phyloP scores from a whole-genome alignment of 345 rosid genomes.

The Cardamine resedifolia region DNA sequence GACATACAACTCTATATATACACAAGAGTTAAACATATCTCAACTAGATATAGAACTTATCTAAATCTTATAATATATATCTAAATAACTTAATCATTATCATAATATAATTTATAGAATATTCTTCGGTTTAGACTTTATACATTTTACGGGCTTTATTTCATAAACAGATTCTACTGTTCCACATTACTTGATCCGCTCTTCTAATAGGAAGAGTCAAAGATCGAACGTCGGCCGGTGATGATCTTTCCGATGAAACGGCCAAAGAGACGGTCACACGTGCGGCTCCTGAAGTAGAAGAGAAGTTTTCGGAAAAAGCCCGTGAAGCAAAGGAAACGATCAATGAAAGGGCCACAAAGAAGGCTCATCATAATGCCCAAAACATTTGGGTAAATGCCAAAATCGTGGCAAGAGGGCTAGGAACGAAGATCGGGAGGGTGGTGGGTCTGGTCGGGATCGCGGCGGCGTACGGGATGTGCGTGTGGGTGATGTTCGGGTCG shows the following conservation, averaged over 20 bases:
- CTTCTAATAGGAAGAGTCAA: no score
- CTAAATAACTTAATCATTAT: no score
- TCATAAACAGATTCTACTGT: no score
- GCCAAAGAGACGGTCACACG: background rate
- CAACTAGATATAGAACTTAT: no score
- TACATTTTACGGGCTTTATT: no score
- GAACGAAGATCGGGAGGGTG: slow-evolving; percentile 37
- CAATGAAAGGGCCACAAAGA: slow-evolving; percentile 10
- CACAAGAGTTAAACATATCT: no score
- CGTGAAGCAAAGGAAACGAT: background rate
- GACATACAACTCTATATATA: no score
- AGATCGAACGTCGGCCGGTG: slow-evolving; percentile 20
- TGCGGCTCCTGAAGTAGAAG: slow-evolving; percentile 11
- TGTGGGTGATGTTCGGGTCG: slow-evolving; percentile 76
- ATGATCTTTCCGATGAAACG: background rate
- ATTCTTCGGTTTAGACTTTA: no score
- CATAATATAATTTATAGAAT: no score
- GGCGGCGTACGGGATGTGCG: slow-evolving; percentile 65
- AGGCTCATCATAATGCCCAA: slow-evolving; percentile 24
- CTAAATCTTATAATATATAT: no score
- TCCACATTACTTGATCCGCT: no score
- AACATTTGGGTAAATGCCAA: slow-evolving; percentile 22
- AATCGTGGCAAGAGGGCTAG: background rate
- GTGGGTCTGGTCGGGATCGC: slow-evolving; percentile 52
- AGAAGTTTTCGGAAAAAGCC: background rate